These are phyloP conservation scores for Leptodontidium sp. DNA, from an alignment of 2,329 filamentous ascomycete species.

Conservation along the genomic window DNA sequence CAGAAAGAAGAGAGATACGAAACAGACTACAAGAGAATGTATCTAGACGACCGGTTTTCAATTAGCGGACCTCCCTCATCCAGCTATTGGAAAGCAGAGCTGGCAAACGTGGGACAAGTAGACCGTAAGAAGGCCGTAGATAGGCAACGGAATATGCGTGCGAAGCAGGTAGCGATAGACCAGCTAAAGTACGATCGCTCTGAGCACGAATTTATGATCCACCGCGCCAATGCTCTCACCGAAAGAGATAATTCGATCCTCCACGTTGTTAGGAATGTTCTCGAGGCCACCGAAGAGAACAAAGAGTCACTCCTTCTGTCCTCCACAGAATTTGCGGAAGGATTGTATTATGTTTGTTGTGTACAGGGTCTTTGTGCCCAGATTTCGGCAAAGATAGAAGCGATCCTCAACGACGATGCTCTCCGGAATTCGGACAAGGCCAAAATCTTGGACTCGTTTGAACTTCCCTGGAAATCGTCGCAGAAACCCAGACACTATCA, in stretches of 20 bases:
- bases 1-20: not conserved
- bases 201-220: not conserved
- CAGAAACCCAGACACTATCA: not conserved
- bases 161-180: not conserved
- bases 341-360: slow-evolving; percentile 4
- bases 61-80: not conserved
- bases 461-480: not conserved
- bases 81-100: not conserved
- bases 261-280: not conserved
- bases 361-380: not conserved
- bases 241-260: not conserved
- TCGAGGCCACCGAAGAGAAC: not conserved
- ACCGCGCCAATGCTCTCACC: not conserved
- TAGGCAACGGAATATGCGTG: not conserved
- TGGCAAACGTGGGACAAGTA: not conserved
- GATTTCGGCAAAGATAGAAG: not conserved
- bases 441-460: not conserved
- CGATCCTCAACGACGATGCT: not conserved
- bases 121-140: not conserved
- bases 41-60: not conserved
- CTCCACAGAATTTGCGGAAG: not conserved
- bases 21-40: not conserved
- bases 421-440: not conserved
- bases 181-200: not conserved
- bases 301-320: not conserved